Percentiles rank a stretch among this genome's conserved stretches.
phyloP scores from a whole-genome alignment of 305 asterid genomes.

The Solanum hybrid region DNA sequence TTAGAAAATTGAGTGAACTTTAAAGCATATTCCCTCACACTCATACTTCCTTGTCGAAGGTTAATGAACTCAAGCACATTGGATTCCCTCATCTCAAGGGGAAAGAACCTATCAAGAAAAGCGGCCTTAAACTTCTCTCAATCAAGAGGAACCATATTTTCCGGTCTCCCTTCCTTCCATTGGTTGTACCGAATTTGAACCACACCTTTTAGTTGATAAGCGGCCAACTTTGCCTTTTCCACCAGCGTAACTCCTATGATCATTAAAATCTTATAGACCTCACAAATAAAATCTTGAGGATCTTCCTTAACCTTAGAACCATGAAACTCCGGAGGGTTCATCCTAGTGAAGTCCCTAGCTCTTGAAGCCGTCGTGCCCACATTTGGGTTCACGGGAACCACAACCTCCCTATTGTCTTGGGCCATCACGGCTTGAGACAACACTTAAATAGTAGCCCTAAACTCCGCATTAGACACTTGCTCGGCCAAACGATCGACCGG shows the following conservation, averaged over 20 bases:
- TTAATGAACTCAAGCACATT: background rate
- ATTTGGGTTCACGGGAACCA: background rate
- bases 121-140: background rate
- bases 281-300: background rate
- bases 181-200: background rate
- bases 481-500: background rate
- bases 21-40: background rate
- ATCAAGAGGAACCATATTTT: background rate
- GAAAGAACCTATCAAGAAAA: background rate
- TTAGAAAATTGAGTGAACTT: background rate
- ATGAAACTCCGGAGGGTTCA: background rate
- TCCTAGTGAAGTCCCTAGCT: background rate
- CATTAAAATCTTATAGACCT: background rate
- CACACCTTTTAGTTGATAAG: background rate
- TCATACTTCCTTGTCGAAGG: background rate
- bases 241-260: background rate
- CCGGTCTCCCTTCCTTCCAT: background rate
- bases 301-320: background rate
- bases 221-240: background rate
- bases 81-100: background rate
- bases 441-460: background rate
- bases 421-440: background rate
- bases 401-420: background rate
- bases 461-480: background rate
- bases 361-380: background rate